These are phyloP conservation scores for Metschnikowia anglica DNA, from an alignment of 805 yeast species.

Conservation along the genomic window DNA sequence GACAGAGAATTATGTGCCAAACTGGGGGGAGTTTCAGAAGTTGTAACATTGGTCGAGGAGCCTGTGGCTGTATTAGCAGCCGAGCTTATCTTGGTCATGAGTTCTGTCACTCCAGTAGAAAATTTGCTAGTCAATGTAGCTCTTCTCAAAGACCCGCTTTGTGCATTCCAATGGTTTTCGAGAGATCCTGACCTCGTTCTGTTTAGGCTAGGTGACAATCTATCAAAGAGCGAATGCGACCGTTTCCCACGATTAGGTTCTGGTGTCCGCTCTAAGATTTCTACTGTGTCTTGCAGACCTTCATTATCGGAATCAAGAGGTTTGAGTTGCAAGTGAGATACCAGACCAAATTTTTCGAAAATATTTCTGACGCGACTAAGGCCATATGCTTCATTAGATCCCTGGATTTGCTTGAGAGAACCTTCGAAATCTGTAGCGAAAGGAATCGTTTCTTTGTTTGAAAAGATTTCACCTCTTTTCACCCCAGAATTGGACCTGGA, in stretches of 20 bases:
- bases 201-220: constrained; percentile 36
- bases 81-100: constrained; percentile 41
- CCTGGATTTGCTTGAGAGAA: constrained; percentile 12
- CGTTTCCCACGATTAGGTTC: constrained; percentile 14
- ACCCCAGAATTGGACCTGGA: constrained; percentile 36
- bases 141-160: constrained; percentile 12
- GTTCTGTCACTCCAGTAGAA: constrained; percentile 41
- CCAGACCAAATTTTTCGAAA: constrained; percentile 34
- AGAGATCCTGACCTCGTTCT: constrained; percentile 41
- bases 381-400: constrained; percentile 21
- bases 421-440: constrained; percentile 21
- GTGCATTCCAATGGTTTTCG: constrained; percentile 18
- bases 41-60: constrained; percentile 3
- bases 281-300: constrained; percentile 1
- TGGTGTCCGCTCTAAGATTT: constrained; percentile 1
- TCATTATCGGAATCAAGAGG: constrained; percentile 7
- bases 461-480: constrained; percentile 18
- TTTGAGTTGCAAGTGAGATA: constrained; percentile 13
- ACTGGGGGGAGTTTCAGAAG: constrained; percentile 1
- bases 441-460: constrained; percentile 29
- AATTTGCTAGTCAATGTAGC: constrained; percentile 29
- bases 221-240: constrained; percentile 28
- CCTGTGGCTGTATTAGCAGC: constrained; percentile 16
- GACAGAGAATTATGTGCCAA: constrained; percentile 24
- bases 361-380: constrained; percentile 36